These are phyloP conservation scores for Podaxis sp. DNA, from an alignment of 768 basidiomycete genomes.

Conservation along the genomic window DNA sequence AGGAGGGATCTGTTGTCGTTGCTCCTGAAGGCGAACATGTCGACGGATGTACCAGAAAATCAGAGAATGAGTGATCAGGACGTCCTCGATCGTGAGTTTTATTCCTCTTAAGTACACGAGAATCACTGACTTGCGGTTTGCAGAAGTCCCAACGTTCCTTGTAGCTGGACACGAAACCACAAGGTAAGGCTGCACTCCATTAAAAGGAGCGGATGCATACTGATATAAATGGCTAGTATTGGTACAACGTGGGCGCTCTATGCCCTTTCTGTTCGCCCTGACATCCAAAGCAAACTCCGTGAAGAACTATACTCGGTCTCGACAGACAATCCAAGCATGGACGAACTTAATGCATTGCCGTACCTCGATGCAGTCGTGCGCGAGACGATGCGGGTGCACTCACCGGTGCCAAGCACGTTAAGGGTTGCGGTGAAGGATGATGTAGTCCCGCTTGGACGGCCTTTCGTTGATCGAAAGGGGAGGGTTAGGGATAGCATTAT, in stretches of 20 bases:
- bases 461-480: conserved; percentile 41
- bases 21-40: conserved; percentile 61
- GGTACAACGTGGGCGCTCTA: conserved; percentile 57
- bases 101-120: background rate
- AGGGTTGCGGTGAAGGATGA: conserved; percentile 50
- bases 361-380: conserved; percentile 67
- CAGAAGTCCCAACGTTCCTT: conserved; percentile 60
- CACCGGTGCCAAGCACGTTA: conserved; percentile 42
- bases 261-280: conserved; percentile 42
- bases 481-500: conserved; percentile 31
- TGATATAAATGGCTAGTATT: conserved; percentile 23
- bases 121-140: background rate
- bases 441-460: conserved; percentile 42
- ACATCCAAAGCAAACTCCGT: conserved; percentile 51
- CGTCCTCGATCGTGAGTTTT: conserved; percentile 45
- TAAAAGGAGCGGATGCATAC: background rate
- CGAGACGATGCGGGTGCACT: conserved; percentile 53
- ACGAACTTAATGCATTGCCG: conserved; percentile 58
- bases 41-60: conserved; percentile 48
- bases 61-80: conserved; percentile 61
- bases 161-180: conserved; percentile 60
- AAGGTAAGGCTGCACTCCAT: conserved; percentile 23
- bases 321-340: conserved; percentile 63
- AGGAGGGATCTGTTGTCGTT: conserved; percentile 57
- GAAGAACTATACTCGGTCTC: conserved; percentile 48